Percentiles rank a stretch among this genome's conserved stretches.
Conservation (phyloP, 2,329 filamentous ascomycete species). For the Epichloe sibirici region DNA sequence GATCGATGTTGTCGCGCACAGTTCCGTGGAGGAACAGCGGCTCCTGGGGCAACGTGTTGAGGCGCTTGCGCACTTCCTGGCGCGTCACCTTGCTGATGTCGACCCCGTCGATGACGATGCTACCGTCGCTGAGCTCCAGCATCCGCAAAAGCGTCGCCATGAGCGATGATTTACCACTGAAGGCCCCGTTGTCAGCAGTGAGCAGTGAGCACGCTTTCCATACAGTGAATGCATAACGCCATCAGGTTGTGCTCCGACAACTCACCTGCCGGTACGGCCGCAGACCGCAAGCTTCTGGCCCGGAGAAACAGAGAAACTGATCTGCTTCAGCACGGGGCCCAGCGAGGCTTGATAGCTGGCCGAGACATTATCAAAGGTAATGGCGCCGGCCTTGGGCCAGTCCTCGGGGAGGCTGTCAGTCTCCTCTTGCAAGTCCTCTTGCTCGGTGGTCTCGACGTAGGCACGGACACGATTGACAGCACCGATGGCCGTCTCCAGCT, state of each 20-base stretch:
- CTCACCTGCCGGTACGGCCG: too few species aligned
- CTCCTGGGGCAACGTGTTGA: slow-evolving; percentile 38
- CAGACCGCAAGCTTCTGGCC: too few species aligned
- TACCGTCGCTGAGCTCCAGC: slow-evolving; percentile 28
- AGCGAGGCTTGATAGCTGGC: too few species aligned
- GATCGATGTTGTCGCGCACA: slow-evolving; percentile 37
- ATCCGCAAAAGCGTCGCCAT: slow-evolving; percentile 33
- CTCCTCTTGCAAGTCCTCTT: slow-evolving; percentile 14
- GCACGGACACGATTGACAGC: slow-evolving; percentile 16
- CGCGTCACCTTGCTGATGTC: slow-evolving; percentile 18
- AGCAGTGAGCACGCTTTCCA: too few species aligned
- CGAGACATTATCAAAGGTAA: slow-evolving; percentile 5
- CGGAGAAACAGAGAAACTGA: too few species aligned
- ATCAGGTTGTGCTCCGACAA: too few species aligned
- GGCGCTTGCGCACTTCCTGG: slow-evolving; percentile 12
- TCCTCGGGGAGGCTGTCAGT: slow-evolving; percentile 6
- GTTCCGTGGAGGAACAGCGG: slow-evolving; percentile 36
- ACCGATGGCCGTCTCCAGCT: slow-evolving; percentile 16
- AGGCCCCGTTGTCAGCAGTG: too few species aligned
- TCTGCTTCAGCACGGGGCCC: too few species aligned
- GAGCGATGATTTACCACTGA: slow-evolving; percentile 22
- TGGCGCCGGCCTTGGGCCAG: slow-evolving; percentile 15
- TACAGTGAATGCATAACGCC: too few species aligned
- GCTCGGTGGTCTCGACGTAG: slow-evolving; percentile 12
- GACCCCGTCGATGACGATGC: slow-evolving; percentile 33